Evolutionary conservation across 768 basidiomycete species (phyloP), one percentile per base, ranked within the genome.

Genomic region (Kondoa subrosea): DNA sequence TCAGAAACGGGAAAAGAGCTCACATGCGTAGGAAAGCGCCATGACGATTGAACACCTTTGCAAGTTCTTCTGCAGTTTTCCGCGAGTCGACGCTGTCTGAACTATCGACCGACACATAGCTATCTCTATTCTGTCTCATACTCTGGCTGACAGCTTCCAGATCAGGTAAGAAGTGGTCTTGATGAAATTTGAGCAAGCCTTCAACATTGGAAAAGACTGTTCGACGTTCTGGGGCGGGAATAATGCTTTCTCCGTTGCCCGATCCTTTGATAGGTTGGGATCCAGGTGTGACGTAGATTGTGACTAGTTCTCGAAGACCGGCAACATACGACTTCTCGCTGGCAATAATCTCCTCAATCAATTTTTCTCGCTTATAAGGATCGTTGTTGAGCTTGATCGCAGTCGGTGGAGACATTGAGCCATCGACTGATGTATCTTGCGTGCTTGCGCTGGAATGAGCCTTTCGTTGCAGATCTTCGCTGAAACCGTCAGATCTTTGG

Each of bases 301-400:
- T 88, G 63, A 92, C 85, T 8, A 99, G 83, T 76, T 95, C 93
- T 74, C 89, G 86, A 33, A 99, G 79, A n/a, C 90, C 88, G 71
- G 87, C 87, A 69, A 93, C 89, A 77, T 99, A 99, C 1, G 91
- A 91, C 69, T 87, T 82, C 78, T 99, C 95, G 57, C 93, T 97
- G 73, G 89, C 90, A 62, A 96, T 83, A 71, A 99, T 95, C 80
- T 99, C 95, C 62, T 85, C 83, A 69, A 96, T 81, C 33, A 97
- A 83, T 78, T 85, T 85, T 21, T 84, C 83, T 56, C 95, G 83
- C 78, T 89, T 92, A 14, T 81, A 79, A 75, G 86, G 86, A 77
- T 99, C 91, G 73, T 93, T 87, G 79, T 93, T 96, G 78, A 84
- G 88, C 78, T 89, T 91, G 69, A 88, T 73, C 15, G 25, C 17